Base-by-base conservation (phyloP, 2,329 filamentous ascomycete genomes). In the Trichophyton rubrum region DNA sequence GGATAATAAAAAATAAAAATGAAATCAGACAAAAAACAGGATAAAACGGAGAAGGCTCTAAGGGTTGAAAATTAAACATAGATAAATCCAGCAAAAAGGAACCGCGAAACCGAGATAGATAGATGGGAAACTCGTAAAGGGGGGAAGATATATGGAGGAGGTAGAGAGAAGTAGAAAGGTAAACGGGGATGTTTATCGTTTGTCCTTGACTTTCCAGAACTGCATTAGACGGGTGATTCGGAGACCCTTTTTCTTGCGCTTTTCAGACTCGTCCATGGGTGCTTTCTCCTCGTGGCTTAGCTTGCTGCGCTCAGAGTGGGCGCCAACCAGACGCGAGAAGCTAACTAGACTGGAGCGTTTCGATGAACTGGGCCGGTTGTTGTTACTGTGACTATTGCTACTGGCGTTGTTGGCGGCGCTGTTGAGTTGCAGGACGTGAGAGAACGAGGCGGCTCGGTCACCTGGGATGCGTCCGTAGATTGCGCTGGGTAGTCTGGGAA, bases 151-250 rank as follows among this genome's bases (percentile, higher is more conserved):
- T 27, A 60, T 15, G 40, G n/a, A 58, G 22, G 8, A 58, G 22
- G 8, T 6, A 13, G 47, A 11, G 24, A 30, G 35, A 3, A 24
- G 24, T 58, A n/a, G 27, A 30, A 11, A 61, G 41, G 40, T 35
- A 30, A 5, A n/a, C 0, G 20, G 8, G 33, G 9, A 45, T 59
- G 66, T 62, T 64, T 70, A 72, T 74, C 69, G n/a, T 62, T 77
- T 78, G 58, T 78, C 77, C 65, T 76, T 79, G 24, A 70, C 67
- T 66, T 75, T 75, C 77, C 77, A 79, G 64, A 79, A 79, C 62
- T 76, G 72, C 72, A 79, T 75, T 51, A 79, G 66, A 59, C 76
- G 75, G 65, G 75, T 78, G 40, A 79, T 72, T 58, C 77, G 71
- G 60, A 72, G 73, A 45, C 70, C 69, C 65, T 77, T 78, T 67